Percentiles rank a stretch among this genome's conserved stretches.
These are phyloP conservation scores for Mortierella sp. DNA, from an alignment of 371 early-diverging fungal species.

Conservation along the genomic window DNA sequence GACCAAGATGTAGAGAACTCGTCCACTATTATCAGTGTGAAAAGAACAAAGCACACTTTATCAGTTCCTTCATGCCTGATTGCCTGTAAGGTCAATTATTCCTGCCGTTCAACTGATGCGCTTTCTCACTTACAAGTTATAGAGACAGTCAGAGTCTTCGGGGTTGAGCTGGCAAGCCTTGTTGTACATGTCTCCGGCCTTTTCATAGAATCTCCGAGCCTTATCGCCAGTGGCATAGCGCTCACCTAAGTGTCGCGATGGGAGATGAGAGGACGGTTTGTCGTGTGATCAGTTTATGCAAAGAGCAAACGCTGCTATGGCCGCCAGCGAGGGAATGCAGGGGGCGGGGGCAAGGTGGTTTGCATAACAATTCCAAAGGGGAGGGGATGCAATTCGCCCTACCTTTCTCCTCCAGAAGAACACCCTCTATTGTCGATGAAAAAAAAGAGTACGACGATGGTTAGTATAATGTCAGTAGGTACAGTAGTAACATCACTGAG, in stretches of 20 bases:
- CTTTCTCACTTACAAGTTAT: conserved; percentile 68
- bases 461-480: not conserved
- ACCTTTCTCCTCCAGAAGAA: conserved; percentile 74
- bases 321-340: not conserved
- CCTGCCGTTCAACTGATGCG: not conserved
- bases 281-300: conserved; percentile 11
- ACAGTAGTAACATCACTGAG: not conserved
- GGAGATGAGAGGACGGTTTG: not conserved
- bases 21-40: conserved; percentile 61
- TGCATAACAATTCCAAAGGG: not conserved
- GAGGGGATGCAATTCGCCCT: not conserved
- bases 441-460: not conserved
- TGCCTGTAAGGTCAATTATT: not conserved
- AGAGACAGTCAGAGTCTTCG: conserved; percentile 73
- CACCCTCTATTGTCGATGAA: conserved; percentile 62
- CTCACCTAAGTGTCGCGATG: conserved; percentile 62
- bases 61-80: not conserved
- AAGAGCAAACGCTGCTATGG: not conserved
- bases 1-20: conserved; percentile 74
- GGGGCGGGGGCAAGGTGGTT: not conserved
- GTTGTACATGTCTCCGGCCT: conserved; percentile 73
- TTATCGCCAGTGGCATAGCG: conserved; percentile 77
- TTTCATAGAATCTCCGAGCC: conserved; percentile 75
- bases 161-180: conserved; percentile 70
- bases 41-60: not conserved